Percentiles rank a stretch among this genome's conserved stretches.
Evolutionary conservation across 345 rosid genomes (phyloP).

Genomic region (Cochlearia excelsa): DNA sequence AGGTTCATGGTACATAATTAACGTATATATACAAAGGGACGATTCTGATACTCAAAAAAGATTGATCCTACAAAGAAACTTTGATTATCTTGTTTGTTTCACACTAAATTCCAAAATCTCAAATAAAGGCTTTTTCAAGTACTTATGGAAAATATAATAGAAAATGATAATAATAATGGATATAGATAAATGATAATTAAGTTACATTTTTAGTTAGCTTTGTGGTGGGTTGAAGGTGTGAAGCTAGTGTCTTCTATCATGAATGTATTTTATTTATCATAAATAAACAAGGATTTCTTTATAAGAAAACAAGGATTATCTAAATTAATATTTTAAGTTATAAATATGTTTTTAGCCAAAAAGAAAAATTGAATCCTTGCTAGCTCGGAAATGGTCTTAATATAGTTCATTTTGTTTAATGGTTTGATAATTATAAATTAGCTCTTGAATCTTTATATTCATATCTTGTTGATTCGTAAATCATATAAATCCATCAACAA

Average conservation of each 20-base stretch:
- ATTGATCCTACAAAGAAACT: too few species aligned
- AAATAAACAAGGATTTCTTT: background rate
- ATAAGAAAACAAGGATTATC: background rate
- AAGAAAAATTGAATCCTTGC: too few species aligned
- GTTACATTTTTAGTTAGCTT: background rate
- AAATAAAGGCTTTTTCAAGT: conserved; percentile 8
- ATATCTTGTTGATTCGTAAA: too few species aligned
- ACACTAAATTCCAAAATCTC: background rate
- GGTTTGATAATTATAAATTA: too few species aligned
- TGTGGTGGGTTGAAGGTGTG: conserved; percentile 9
- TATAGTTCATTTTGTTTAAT: too few species aligned
- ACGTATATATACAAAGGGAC: too few species aligned
- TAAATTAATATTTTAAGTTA: background rate
- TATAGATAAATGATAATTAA: background rate
- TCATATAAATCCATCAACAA: too few species aligned
- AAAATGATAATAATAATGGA: conserved; percentile 14
- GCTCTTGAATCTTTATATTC: too few species aligned
- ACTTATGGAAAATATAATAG: conserved; percentile 8
- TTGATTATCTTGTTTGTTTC: conserved; percentile 9
- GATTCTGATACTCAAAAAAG: too few species aligned
- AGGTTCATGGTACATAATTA: too few species aligned
- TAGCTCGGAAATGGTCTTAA: too few species aligned
- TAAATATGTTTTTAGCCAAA: too few species aligned
- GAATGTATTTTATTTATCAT: background rate
- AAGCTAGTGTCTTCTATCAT: conserved; percentile 11